Evolutionary conservation across 176 grass and related monocot genomes (phyloP).

Genomic region (Alloteropsis semialata): DNA sequence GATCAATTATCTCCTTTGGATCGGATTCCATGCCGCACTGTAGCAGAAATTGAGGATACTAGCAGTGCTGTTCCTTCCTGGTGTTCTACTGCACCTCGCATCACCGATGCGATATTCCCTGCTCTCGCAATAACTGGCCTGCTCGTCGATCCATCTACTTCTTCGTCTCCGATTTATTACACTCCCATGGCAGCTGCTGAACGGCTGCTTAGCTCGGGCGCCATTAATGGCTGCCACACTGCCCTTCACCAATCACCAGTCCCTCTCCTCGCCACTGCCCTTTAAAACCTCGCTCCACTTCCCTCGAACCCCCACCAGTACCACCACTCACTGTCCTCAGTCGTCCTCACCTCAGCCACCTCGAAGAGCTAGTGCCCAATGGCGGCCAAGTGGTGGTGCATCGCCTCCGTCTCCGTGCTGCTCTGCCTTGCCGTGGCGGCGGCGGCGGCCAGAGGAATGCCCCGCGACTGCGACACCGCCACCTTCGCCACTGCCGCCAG

Average conservation of each 20-base stretch:
- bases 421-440: conserved; percentile 35
- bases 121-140: neutral
- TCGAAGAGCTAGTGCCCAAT: neutral
- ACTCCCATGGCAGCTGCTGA: neutral
- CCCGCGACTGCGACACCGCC: neutral
- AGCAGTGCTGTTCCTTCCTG: no score
- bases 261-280: conserved; percentile 7
- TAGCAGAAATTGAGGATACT: no score
- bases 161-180: conserved; percentile 24
- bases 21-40: no score
- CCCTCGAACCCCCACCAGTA: neutral
- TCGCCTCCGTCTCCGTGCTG: conserved; percentile 33
- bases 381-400: conserved; percentile 30
- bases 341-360: neutral
- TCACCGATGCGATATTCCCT: neutral
- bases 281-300: conserved; percentile 20
- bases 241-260: neutral
- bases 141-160: neutral
- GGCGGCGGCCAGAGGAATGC: neutral
- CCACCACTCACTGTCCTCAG: neutral
- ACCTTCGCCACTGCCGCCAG: neutral
- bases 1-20: no score
- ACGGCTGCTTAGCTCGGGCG: neutral
- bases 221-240: conserved; percentile 8
- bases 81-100: neutral